Evolutionary conservation across 306 rosid species (phyloP).

Genomic region (Sicyos edulis): DNA sequence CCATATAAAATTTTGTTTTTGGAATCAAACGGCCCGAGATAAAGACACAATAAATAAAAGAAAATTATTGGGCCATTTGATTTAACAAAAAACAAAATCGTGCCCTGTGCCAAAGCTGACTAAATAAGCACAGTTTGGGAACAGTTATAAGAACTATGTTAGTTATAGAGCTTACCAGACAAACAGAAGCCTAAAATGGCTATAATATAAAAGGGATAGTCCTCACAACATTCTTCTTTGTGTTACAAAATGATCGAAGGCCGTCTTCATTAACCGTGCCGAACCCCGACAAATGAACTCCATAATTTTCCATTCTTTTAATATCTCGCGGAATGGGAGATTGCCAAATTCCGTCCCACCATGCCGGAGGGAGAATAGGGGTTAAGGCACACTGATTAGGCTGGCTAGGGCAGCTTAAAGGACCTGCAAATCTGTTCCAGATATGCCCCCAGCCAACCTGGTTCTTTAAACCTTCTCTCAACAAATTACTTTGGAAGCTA

Average conservation of each 20-base stretch:
- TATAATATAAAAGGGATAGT: conserved; percentile 52
- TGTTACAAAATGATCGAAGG: conserved; percentile 53
- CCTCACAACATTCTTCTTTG: conserved; percentile 53
- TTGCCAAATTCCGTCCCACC: conserved; percentile 96
- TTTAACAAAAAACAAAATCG: conserved; percentile 3
- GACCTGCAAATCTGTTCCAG: conserved; percentile 91
- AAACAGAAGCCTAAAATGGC: conserved; percentile 20
- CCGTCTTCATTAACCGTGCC: conserved; percentile 51
- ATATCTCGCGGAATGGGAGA: conserved; percentile 73
- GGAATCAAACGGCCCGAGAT: not conserved
- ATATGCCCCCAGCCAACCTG: conserved; percentile 98
- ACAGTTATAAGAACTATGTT: not conserved
- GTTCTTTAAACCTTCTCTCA: conserved; percentile 63
- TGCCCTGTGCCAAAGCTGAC: conserved; percentile 4
- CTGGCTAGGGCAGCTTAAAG: conserved; percentile 70
- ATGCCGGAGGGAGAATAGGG: conserved; percentile 82
- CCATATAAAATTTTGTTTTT: not conserved
- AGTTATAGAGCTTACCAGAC: not conserved
- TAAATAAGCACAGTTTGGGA: conserved; percentile 1
- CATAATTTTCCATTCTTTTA: conserved; percentile 53
- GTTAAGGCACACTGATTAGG: conserved; percentile 71
- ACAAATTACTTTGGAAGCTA: conserved; percentile 74
- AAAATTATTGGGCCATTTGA: conserved; percentile 12
- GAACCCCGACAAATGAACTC: conserved; percentile 47
- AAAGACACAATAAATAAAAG: not conserved